Conservation (phyloP, 331 rosid genomes). For the Saraca asoca region DNA sequence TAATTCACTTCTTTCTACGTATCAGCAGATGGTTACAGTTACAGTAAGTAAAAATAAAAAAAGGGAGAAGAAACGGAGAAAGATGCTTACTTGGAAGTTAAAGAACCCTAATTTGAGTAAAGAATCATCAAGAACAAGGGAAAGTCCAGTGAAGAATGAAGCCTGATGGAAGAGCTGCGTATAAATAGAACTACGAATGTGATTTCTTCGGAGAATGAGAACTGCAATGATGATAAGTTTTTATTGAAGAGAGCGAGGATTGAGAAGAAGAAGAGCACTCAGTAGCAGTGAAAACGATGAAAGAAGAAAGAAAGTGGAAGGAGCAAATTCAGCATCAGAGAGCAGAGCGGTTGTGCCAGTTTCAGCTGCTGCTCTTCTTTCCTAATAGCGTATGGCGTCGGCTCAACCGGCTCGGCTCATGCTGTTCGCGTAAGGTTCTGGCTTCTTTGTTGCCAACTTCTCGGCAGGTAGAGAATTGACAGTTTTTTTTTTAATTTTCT, state of each 20-base stretch:
- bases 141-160: background rate
- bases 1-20: background rate
- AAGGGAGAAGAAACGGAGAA: background rate
- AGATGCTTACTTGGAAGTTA: constrained; percentile 15
- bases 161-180: background rate
- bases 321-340: no score
- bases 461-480: no score
- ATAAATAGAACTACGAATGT: background rate
- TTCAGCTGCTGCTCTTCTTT: no score
- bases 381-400: no score
- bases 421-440: no score
- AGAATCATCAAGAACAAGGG: background rate
- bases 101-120: constrained; percentile 17
- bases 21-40: background rate
- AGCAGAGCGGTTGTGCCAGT: no score
- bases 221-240: background rate
- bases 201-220: background rate
- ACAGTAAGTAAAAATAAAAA: background rate
- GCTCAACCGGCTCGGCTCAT: no score
- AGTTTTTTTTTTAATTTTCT: no score
- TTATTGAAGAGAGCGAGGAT: background rate
- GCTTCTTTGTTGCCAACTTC: no score
- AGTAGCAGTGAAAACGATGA: constrained; percentile 45
- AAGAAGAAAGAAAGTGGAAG: background rate
- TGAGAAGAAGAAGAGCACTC: no score